phyloP scores from a whole-genome alignment of 2,329 filamentous ascomycete genomes.

The Bipolaris zeicola region DNA sequence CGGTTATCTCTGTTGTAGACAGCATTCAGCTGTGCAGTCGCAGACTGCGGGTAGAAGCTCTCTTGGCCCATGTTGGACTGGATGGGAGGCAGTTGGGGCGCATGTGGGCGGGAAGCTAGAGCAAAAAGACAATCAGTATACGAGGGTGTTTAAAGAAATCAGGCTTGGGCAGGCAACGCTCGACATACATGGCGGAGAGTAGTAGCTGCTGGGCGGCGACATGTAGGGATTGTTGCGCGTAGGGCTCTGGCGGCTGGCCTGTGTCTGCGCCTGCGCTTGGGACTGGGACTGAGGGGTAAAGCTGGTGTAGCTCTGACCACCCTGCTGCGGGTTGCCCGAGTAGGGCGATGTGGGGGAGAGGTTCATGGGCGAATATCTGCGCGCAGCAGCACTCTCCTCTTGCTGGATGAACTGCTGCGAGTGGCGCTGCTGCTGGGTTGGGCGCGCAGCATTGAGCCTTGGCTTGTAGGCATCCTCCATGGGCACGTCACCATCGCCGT shows the following conservation, averaged over 20 bases:
- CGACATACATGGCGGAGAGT: constrained; percentile 62
- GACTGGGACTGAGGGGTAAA: constrained; percentile 50
- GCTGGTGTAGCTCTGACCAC: constrained; percentile 49
- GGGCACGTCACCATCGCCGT: constrained; percentile 44
- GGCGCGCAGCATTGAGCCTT: constrained; percentile 46
- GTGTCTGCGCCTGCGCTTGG: constrained; percentile 30
- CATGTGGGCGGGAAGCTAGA: constrained; percentile 56
- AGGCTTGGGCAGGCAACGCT: constrained; percentile 7
- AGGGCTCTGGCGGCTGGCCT: constrained; percentile 76
- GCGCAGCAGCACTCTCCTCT: constrained; percentile 83
- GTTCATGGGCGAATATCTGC: constrained; percentile 97
- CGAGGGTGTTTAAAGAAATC: constrained; percentile 11
- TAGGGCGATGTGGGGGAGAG: constrained; percentile 83
- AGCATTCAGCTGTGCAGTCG: constrained; percentile 72
- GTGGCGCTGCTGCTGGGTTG: constrained; percentile 76
- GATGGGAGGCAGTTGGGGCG: constrained; percentile 76
- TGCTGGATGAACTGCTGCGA: constrained; percentile 72
- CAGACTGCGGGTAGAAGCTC: constrained; percentile 73
- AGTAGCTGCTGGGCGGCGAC: constrained; percentile 63
- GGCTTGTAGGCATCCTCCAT: constrained; percentile 17
- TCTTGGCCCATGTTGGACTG: constrained; percentile 71
- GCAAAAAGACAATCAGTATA: constrained; percentile 29
- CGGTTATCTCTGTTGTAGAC: constrained; percentile 62
- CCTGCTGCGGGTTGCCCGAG: constrained; percentile 64
- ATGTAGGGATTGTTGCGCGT: constrained; percentile 67